Conservation (phyloP, 495 filamentous ascomycete genomes). For the Penicillium fimorum region DNA sequence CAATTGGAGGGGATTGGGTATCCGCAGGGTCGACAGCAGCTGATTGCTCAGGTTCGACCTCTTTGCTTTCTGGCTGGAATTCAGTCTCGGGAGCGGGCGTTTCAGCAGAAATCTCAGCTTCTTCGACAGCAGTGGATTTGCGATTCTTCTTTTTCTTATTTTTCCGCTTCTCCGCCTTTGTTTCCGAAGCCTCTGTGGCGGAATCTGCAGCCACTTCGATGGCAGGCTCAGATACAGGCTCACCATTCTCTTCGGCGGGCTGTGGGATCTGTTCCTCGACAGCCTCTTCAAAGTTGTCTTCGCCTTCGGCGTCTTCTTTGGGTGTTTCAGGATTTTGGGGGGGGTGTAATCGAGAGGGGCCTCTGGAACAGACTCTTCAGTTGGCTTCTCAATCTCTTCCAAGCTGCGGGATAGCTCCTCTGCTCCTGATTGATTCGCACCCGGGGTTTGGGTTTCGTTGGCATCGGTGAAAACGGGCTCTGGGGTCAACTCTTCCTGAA, state of each 20-base stretch:
- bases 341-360: background rate
- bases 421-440: background rate
- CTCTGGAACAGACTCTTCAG: background rate
- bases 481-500: background rate
- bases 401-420: background rate
- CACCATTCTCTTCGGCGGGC: conserved; percentile 5
- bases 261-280: conserved; percentile 18
- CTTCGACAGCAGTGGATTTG: conserved; percentile 29
- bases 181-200: conserved; percentile 11
- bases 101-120: conserved; percentile 14
- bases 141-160: conserved; percentile 39
- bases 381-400: background rate
- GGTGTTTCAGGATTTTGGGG: conserved; percentile 4
- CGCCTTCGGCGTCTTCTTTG: conserved; percentile 20
- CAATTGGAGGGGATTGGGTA: conserved; percentile 17
- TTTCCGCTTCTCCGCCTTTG: conserved; percentile 29
- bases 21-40: conserved; percentile 15
- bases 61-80: conserved; percentile 12
- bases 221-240: conserved; percentile 5
- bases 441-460: background rate
- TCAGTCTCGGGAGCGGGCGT: conserved; percentile 20
- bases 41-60: conserved; percentile 17
- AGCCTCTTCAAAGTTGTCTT: conserved; percentile 27
- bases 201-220: background rate
- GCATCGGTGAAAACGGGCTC: conserved; percentile 2